Base-by-base conservation (phyloP, 257 asterid species). In the Forsythia suspensa region DNA sequence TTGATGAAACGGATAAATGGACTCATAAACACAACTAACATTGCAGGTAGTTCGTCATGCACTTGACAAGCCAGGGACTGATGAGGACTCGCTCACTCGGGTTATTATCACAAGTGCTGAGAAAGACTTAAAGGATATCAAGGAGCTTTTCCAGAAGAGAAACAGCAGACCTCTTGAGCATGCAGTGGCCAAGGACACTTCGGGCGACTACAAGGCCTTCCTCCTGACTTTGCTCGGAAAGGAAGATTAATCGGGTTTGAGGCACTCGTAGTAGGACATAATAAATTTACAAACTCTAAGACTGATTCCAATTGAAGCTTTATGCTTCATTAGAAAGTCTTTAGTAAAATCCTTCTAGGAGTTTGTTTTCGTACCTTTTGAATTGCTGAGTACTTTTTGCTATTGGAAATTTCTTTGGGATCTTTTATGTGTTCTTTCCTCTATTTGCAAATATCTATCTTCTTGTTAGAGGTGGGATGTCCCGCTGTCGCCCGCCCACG, bases 51-150 rank as follows among this genome's bases (percentile, higher is more conserved):
- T 92, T 18, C 93, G 97, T 0, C 77, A 72, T 1, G 97, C 96
- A 3, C 52, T 94, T 46, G 86, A 48, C 65, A 80, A 68, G 77
- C 38, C 83, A 0, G 97, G 96, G 43, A 89, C 95, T 0, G 97
- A 91, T 20, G 97, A 92, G 72, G 97, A 89, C 2, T 75, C 88
- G 0, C 29, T 91, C 46, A 91, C 91, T 4, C 88, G 94, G 1
- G 96, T 91, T 43, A 82, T 94, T 1, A 90, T 92, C 4, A 86
- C 93, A 3, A 84, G 96, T 34, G 98, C 97, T 0, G 98, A 92
- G 83, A 89, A 84, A 13, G 97, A 94, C 75, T 72, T 92, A 87
- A 73, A 63, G 82, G 83, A 42, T 3, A 89, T 94, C 46, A 92
- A 88, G 73, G 94, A 90, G 70, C 34, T 75, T 3, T 94, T 74